These are phyloP conservation scores for Peniophora sp. DNA, from an alignment of 1,284 basidiomycete genomes.

Conservation along the genomic window DNA sequence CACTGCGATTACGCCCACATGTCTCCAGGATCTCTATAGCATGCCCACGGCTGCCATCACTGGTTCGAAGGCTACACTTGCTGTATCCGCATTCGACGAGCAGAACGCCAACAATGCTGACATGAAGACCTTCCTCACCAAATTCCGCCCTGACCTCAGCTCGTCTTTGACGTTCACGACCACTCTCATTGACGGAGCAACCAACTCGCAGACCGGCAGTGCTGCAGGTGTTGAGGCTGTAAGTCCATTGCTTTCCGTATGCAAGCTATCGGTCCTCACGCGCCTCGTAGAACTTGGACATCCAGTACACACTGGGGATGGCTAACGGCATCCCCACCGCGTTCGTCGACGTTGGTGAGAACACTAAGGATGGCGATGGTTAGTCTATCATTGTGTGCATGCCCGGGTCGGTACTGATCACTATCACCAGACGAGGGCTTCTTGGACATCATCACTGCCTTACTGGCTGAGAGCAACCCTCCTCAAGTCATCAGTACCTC, in stretches of 20 bases:
- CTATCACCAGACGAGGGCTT: too few species aligned
- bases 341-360: conserved; percentile 38
- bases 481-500: conserved; percentile 13
- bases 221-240: conserved; percentile 26
- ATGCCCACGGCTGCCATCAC: conserved; percentile 24
- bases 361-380: conserved; percentile 16
- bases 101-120: conserved; percentile 15
- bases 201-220: conserved; percentile 21
- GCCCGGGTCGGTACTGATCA: conserved; percentile 15
- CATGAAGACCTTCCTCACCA: conserved; percentile 3
- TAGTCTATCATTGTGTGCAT: conserved; percentile 16
- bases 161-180: conserved; percentile 2
- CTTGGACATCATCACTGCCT: not conserved
- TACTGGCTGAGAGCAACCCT: conserved; percentile 9
- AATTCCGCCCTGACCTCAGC: conserved; percentile 21
- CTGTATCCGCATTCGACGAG: conserved; percentile 24
- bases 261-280: not conserved
- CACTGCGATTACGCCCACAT: conserved; percentile 18
- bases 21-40: conserved; percentile 22
- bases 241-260: conserved; percentile 38
- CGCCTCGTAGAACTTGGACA: conserved; percentile 42
- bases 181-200: conserved; percentile 1
- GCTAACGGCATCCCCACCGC: conserved; percentile 53
- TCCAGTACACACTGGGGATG: conserved; percentile 57
- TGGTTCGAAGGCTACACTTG: conserved; percentile 17